Evolutionary conservation across 192 early-diverging fungal species (phyloP).

Genomic region (Haplosporangium gracile): DNA sequence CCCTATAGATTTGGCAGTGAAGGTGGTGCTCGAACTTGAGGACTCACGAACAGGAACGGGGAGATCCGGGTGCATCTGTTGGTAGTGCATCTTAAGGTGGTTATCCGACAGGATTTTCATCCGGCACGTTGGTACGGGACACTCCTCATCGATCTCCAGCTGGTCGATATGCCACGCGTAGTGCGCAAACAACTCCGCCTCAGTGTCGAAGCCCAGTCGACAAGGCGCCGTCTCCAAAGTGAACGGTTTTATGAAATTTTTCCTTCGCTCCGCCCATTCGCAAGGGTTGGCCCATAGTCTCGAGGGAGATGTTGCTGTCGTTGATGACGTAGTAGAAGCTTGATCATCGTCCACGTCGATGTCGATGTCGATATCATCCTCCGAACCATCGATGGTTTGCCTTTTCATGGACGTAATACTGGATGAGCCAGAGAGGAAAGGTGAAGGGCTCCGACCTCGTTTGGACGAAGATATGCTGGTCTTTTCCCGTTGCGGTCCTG

Average conservation of each 20-base stretch:
- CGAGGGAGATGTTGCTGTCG: background rate
- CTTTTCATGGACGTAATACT: no score
- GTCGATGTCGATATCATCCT: background rate
- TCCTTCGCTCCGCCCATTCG: background rate
- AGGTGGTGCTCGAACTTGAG: background rate
- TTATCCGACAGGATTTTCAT: constrained; percentile 4
- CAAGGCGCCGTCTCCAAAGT: background rate
- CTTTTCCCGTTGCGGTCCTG: no score
- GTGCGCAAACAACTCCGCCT: background rate
- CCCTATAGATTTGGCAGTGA: background rate
- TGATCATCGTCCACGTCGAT: background rate
- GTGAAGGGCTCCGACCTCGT: no score
- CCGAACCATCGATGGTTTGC: background rate
- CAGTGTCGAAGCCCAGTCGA: background rate
- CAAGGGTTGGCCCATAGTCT: background rate
- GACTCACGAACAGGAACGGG: background rate
- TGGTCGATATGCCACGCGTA: constrained; percentile 12
- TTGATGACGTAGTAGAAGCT: background rate
- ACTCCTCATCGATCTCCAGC: background rate
- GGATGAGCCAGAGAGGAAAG: no score
- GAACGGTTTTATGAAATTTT: background rate
- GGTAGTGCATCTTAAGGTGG: background rate
- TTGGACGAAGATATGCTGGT: no score
- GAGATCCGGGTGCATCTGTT: background rate
- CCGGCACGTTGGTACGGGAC: background rate